Evolutionary conservation across 768 basidiomycete species (phyloP).

Genomic region (Omphalotus guepiniiformis): DNA sequence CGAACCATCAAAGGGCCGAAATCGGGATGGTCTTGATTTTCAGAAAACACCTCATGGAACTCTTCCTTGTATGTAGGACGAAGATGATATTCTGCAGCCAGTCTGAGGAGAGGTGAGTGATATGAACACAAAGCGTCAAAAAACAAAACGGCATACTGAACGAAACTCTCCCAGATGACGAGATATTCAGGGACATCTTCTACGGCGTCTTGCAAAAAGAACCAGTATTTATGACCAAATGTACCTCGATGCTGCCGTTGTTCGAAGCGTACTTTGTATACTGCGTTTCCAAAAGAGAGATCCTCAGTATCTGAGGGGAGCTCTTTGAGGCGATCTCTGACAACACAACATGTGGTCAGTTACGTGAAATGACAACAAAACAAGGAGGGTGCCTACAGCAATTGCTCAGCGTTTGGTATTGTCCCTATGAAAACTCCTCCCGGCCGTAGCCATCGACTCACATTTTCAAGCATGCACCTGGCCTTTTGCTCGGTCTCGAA

Average conservation of each 20-base stretch:
- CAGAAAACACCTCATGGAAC: slow-evolving; percentile 85
- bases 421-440: slow-evolving; percentile 98
- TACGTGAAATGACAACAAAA: slow-evolving; percentile 3
- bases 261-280: slow-evolving; percentile 88
- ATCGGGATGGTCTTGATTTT: slow-evolving; percentile 75
- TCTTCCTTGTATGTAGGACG: slow-evolving; percentile 74
- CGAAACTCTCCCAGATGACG: slow-evolving; percentile 94
- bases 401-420: slow-evolving; percentile 81
- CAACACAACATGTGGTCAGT: not conserved
- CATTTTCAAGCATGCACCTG: slow-evolving; percentile 90
- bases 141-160: slow-evolving; percentile 47
- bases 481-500: slow-evolving; percentile 89
- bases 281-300: slow-evolving; percentile 84
- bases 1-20: slow-evolving; percentile 78
- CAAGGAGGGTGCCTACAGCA: slow-evolving; percentile 57
- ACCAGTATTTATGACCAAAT: slow-evolving; percentile 92
- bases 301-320: slow-evolving; percentile 63
- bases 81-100: slow-evolving; percentile 81
- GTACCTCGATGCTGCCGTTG: slow-evolving; percentile 54
- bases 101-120: slow-evolving; percentile 37
- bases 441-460: slow-evolving; percentile 66
- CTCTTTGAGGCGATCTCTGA: slow-evolving; percentile 66
- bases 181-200: slow-evolving; percentile 97
- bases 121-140: not conserved
- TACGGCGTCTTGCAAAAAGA: slow-evolving; percentile 92